Evolutionary conservation across 768 basidiomycete species (phyloP).

Genomic region (Paxillus ammoniavirescens): DNA sequence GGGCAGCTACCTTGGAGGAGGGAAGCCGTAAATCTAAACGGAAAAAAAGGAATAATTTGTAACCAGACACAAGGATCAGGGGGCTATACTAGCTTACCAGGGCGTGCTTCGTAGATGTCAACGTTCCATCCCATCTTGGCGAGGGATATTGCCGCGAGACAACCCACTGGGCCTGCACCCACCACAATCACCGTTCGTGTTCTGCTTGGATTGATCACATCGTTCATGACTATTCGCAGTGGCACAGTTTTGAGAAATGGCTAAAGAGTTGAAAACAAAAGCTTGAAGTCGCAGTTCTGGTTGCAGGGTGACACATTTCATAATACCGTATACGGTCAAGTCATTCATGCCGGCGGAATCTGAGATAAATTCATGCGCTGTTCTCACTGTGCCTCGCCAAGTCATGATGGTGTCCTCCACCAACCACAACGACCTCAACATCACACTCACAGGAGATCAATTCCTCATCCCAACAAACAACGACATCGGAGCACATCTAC

Average conservation of each 20-base stretch:
- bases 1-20: slow-evolving; percentile 59
- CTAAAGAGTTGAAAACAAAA: not conserved
- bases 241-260: not conserved
- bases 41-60: slow-evolving; percentile 2
- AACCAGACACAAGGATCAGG: slow-evolving; percentile 11
- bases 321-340: slow-evolving; percentile 14
- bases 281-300: not conserved
- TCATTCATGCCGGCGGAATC: slow-evolving; percentile 10
- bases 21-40: slow-evolving; percentile 69
- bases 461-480: slow-evolving; percentile 58
- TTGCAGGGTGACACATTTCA: slow-evolving; percentile 1
- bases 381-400: too few species aligned
- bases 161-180: slow-evolving; percentile 94
- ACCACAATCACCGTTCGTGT: slow-evolving; percentile 59
- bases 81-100: slow-evolving; percentile 47
- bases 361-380: slow-evolving; percentile 6
- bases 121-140: slow-evolving; percentile 87
- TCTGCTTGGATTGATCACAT: not conserved
- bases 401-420: slow-evolving; percentile 8
- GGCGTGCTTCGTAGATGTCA: slow-evolving; percentile 73
- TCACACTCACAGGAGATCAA: slow-evolving; percentile 45
- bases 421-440: slow-evolving; percentile 19
- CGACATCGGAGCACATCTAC: slow-evolving; percentile 43
- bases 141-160: slow-evolving; percentile 82
- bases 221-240: slow-evolving; percentile 11